Conservation (phyloP, 371 early-diverging fungal genomes). For the Rhizomucor miehei region DNA sequence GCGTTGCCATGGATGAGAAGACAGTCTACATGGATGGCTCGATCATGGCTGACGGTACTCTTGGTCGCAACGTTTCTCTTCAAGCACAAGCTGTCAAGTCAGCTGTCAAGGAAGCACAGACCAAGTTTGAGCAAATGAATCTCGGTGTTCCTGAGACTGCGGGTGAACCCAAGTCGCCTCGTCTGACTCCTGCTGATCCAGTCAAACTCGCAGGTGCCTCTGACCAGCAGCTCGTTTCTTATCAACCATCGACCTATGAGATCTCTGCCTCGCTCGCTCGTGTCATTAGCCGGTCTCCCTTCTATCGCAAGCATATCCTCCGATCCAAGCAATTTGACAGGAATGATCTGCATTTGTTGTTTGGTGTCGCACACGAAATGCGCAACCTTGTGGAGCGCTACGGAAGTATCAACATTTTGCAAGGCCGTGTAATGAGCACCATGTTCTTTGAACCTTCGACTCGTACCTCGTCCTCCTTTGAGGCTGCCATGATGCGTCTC, state of each 20-base stretch:
- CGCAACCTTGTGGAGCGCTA: slow-evolving; percentile 87
- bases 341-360: slow-evolving; percentile 88
- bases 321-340: slow-evolving; percentile 88
- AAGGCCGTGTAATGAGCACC: slow-evolving; percentile 89
- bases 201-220: slow-evolving; percentile 35
- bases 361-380: slow-evolving; percentile 98
- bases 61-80: slow-evolving; percentile 56
- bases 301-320: slow-evolving; percentile 89
- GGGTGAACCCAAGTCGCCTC: slow-evolving; percentile 13
- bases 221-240: slow-evolving; percentile 34
- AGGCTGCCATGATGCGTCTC: slow-evolving; percentile 92
- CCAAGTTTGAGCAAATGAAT: slow-evolving; percentile 5
- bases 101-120: slow-evolving; percentile 10
- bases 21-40: slow-evolving; percentile 85
- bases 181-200: slow-evolving; percentile 16
- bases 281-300: slow-evolving; percentile 78
- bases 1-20: slow-evolving; percentile 83
- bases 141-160: slow-evolving; percentile 11
- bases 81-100: slow-evolving; percentile 40
- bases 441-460: slow-evolving; percentile 98
- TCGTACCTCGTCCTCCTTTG: slow-evolving; percentile 90
- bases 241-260: slow-evolving; percentile 36
- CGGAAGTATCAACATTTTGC: slow-evolving; percentile 79
- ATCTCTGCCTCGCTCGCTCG: slow-evolving; percentile 65
- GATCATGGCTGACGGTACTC: slow-evolving; percentile 34